phyloP scores from a whole-genome alignment of 176 grass and related monocot species.

The Bothriochloa decipiens region DNA sequence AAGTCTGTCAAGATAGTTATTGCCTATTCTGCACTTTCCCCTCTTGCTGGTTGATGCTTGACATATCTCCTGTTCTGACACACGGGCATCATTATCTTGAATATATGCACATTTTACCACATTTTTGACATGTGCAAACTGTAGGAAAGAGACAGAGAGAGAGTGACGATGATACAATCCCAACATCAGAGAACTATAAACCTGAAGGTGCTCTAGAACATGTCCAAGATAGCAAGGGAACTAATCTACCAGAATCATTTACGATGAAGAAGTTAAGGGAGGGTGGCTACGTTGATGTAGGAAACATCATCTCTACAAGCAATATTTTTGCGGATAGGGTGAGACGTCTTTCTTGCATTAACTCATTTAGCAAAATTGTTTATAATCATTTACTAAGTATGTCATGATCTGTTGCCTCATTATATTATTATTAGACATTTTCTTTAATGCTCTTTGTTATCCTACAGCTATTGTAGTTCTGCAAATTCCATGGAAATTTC shows the following conservation, averaged over 20 bases:
- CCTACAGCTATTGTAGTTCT: not conserved
- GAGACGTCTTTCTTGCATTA: conserved; percentile 32
- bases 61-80: not conserved
- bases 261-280: conserved; percentile 44
- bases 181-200: conserved; percentile 43
- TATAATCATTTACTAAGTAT: conserved; percentile 4
- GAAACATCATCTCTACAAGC: conserved; percentile 50
- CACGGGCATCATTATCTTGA: not conserved
- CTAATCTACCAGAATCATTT: conserved; percentile 44
- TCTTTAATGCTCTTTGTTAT: conserved; percentile 9
- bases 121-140: conserved; percentile 5
- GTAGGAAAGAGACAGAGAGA: conserved; percentile 55
- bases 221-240: conserved; percentile 43
- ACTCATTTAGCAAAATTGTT: conserved; percentile 12
- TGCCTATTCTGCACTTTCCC: not conserved
- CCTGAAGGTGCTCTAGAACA: conserved; percentile 54
- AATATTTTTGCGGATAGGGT: conserved; percentile 68
- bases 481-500: not conserved
- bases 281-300: conserved; percentile 40
- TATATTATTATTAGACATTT: conserved; percentile 23
- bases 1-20: conserved; percentile 14
- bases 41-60: not conserved
- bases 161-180: conserved; percentile 38
- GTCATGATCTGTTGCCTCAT: not conserved
- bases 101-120: conserved; percentile 13